Percentiles rank a stretch among this genome's conserved stretches.
phyloP scores from a whole-genome alignment of 2,329 filamentous ascomycete genomes.

The Pseudogymnoascus sp. region DNA sequence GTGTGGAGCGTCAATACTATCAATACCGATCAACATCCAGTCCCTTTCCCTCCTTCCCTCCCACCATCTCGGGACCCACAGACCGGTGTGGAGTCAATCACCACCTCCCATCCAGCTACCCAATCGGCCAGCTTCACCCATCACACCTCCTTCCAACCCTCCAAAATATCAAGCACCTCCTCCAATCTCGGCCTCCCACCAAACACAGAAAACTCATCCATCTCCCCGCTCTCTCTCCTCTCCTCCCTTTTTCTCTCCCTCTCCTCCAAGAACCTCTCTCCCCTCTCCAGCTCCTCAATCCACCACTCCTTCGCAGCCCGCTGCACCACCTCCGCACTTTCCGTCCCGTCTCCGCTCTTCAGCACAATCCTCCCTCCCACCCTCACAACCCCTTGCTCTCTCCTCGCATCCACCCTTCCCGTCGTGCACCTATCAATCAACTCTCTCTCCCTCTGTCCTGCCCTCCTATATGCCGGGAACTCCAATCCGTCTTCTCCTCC shows the following conservation, averaged over 20 bases:
- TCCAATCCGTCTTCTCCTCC: constrained; percentile 6
- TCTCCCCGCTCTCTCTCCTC: background rate
- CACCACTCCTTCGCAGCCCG: background rate
- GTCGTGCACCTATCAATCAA: background rate
- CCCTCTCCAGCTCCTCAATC: background rate
- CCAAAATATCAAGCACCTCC: background rate
- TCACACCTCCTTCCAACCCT: background rate
- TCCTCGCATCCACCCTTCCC: background rate
- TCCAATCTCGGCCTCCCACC: background rate
- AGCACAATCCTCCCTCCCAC: background rate
- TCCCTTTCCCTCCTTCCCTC: background rate
- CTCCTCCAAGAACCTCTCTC: background rate
- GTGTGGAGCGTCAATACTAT: too few species aligned
- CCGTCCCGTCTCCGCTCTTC: background rate
- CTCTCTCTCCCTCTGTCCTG: background rate
- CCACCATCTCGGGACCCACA: background rate
- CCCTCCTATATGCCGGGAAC: background rate
- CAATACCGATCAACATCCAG: background rate
- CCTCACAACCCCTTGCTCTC: background rate
- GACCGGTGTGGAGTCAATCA: background rate
- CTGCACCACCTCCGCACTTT: background rate
- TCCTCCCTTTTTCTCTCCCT: background rate
- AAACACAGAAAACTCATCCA: background rate
- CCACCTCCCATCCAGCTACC: background rate
- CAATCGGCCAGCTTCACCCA: background rate